Evolutionary conservation across 208 protist species (phyloP), one percentile per base, ranked within the genome.

Genomic region (Angomonas deanei): DNA sequence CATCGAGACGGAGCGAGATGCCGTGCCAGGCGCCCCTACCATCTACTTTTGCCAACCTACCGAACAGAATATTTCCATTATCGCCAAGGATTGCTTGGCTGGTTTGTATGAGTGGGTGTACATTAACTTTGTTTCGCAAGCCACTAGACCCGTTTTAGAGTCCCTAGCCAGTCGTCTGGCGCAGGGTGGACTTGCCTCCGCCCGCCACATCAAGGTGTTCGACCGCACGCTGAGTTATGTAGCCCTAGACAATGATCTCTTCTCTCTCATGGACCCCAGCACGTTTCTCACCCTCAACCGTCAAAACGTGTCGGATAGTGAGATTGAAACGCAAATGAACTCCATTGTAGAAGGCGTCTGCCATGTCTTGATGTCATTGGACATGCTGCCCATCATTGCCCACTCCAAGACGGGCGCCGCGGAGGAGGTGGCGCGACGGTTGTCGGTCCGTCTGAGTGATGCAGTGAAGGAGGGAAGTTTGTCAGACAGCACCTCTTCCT

Each of bases 11-110:
- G 80, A 91, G 58, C 78, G 92, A 2, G 86, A 95, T 33, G 71
- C 84, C 10, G 88, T 97, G 1, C 83, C 86, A 2, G 92, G 89
- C n/a, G 88, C 87, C 0, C 92, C 92, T 26, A 88, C 83, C 15
- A 82, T 97, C 33, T 97, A 97, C 64, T 92, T 97, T 58, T 91
- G 86, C 42, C 78, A 79, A 8, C 92, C 92, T n/a, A 93, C 88
- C 0, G 76, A 83, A 54, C 84, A 94, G 57, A 95, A 95, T 68
- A 84, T 94, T 27, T 48, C 56, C 27, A 61, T 59, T 50, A 95
- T 97, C 47, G 79, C 84, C 15, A 63, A 76, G 46, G 91, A 95
- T 68, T 87, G 82, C 49, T 64, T 74, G n/a, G 57, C 72, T n/a
- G 70, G 69, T 24, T 67, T 94, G 54, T 97, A 95, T 62, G 81